Conservation (phyloP, 1,284 basidiomycete genomes). For the Moesziomyces aphidis region DNA sequence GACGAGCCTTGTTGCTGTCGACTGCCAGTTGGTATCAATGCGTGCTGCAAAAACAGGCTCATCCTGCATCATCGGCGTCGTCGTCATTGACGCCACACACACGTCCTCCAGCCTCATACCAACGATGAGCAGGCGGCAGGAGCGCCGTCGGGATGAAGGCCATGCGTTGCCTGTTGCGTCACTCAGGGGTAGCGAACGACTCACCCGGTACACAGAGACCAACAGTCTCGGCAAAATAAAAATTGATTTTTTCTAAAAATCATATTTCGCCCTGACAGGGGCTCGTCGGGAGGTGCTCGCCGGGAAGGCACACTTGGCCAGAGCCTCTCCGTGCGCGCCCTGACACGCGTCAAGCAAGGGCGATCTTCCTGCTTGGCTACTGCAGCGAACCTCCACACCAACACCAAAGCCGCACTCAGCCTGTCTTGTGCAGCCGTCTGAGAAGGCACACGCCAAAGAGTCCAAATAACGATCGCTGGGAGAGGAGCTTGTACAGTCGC, state of each 20-base stretch:
- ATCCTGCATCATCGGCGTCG: neutral
- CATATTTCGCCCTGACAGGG: neutral
- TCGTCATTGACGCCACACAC: neutral
- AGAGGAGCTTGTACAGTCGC: no score
- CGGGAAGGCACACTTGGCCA: neutral
- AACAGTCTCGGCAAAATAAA: conserved; percentile 3
- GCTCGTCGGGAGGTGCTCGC: neutral
- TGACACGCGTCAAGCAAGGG: no score
- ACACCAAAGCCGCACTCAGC: neutral
- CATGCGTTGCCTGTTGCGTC: neutral
- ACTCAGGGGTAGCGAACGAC: neutral
- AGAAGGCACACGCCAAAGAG: no score
- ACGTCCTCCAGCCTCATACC: no score
- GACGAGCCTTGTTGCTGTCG: neutral
- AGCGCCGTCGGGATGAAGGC: no score
- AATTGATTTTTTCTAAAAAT: neutral
- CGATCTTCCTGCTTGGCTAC: neutral
- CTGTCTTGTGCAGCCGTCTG: neutral
- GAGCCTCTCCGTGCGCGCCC: no score
- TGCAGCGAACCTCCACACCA: conserved; percentile 6
- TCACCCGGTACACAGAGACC: neutral
- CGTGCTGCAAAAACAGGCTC: neutral
- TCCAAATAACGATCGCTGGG: no score
- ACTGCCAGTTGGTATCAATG: neutral
- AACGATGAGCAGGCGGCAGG: no score